Percentiles rank a stretch among this genome's conserved stretches.
Conservation (phyloP, 1,284 basidiomycete genomes). For the Filobasidium uniguttulatum region DNA sequence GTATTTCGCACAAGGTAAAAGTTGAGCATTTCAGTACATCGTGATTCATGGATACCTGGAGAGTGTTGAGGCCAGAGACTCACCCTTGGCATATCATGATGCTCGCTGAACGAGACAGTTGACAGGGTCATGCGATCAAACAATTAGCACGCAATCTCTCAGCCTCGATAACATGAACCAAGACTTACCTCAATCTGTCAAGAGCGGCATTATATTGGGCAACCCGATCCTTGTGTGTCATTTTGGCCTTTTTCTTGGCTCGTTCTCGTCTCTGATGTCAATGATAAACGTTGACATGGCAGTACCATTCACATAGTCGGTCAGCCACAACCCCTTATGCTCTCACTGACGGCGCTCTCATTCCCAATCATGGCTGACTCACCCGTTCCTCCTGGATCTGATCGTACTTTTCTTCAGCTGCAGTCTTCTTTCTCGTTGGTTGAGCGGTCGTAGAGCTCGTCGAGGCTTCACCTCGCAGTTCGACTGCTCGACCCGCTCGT, state of each 20-base stretch:
- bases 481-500: conserved; percentile 6
- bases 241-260: conserved; percentile 13
- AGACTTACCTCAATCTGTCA: conserved; percentile 12
- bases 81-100: conserved; percentile 16
- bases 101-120: conserved; percentile 4
- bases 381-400: conserved; percentile 16
- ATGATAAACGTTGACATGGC: background rate
- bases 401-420: conserved; percentile 16
- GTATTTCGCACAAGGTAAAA: no score
- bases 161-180: no score
- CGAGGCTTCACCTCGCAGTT: background rate
- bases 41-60: no score
- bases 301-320: background rate
- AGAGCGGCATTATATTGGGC: conserved; percentile 15
- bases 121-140: background rate
- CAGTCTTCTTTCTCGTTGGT: conserved; percentile 12
- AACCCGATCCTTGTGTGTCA: conserved; percentile 16
- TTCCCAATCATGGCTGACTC: no score
- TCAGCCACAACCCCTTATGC: background rate
- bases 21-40: no score
- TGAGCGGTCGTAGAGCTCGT: background rate
- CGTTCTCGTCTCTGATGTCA: conserved; percentile 11
- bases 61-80: no score
- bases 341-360: background rate
- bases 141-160: no score